Conservation (phyloP, 257 asterid genomes). For the Echium plantagineum region DNA sequence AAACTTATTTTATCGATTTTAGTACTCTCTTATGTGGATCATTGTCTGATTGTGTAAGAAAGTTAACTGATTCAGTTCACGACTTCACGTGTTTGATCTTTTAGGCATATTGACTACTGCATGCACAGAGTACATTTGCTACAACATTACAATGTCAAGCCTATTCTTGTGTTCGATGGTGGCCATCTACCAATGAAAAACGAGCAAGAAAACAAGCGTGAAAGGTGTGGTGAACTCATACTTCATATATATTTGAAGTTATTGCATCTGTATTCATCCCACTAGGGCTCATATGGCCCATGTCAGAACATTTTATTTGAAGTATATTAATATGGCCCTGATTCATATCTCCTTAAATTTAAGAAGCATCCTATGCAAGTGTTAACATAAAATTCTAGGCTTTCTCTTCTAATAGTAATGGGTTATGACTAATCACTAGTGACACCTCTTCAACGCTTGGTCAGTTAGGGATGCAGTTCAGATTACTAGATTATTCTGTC, state of each 20-base stretch:
- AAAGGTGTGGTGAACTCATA: slow-evolving; percentile 37
- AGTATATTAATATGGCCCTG: neutral
- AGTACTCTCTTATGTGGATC: neutral
- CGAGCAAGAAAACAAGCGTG: slow-evolving; percentile 86
- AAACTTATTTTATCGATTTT: neutral
- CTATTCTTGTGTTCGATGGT: slow-evolving; percentile 92
- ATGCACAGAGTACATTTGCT: slow-evolving; percentile 91
- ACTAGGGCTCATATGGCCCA: neutral
- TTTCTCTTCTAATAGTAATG: neutral
- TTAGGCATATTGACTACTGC: slow-evolving; percentile 88
- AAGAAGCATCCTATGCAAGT: neutral
- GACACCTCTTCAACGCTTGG: neutral
- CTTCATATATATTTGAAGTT: slow-evolving; percentile 1
- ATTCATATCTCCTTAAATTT: too few relatives aligned
- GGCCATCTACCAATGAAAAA: slow-evolving; percentile 86
- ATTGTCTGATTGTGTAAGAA: neutral
- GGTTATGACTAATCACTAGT: neutral
- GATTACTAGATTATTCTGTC: too few relatives aligned
- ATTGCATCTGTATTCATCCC: slow-evolving; percentile 9
- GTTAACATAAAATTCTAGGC: neutral
- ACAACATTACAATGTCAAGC: slow-evolving; percentile 74
- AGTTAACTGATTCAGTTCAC: slow-evolving; percentile 2
- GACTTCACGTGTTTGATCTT: slow-evolving; percentile 9
- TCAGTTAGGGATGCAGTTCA: neutral
- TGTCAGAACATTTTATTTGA: neutral